These are phyloP conservation scores for Penicillium macrosclerotiorum DNA, from an alignment of 495 filamentous ascomycete genomes.

Conservation along the genomic window DNA sequence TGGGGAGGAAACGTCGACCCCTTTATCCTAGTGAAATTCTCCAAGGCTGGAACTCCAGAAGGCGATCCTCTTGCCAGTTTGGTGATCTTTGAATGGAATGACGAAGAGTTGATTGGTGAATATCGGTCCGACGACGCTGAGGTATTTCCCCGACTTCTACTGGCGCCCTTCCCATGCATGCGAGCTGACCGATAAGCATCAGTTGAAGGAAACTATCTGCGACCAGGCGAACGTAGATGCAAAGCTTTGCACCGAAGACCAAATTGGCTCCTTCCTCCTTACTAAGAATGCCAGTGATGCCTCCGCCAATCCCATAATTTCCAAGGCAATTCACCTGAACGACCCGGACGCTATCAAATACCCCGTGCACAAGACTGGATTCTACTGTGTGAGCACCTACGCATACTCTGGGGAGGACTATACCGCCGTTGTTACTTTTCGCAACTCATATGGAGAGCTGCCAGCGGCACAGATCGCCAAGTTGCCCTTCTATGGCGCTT, in stretches of 20 bases:
- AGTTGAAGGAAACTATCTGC: constrained; percentile 74
- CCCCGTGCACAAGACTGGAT: constrained; percentile 80
- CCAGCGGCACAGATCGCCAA: constrained; percentile 94
- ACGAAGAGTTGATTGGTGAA: constrained; percentile 73
- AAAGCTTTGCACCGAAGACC: constrained; percentile 65
- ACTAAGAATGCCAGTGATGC: constrained; percentile 65
- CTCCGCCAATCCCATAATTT: constrained; percentile 69
- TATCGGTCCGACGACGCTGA: constrained; percentile 32
- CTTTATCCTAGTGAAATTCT: constrained; percentile 81
- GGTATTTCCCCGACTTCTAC: constrained; percentile 23
- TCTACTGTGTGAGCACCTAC: constrained; percentile 88
- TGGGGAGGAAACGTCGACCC: constrained; percentile 91
- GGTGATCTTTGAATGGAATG: constrained; percentile 91
- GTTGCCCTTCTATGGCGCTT: constrained; percentile 92
- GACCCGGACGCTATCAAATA: constrained; percentile 73
- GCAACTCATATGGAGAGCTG: constrained; percentile 94
- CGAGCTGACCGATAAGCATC: constrained; percentile 15
- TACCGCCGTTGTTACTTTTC: constrained; percentile 80
- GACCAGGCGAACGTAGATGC: constrained; percentile 62
- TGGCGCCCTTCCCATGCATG: not conserved
- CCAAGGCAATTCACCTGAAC: constrained; percentile 79
- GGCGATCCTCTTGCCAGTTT: constrained; percentile 77
- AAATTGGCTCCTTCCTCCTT: constrained; percentile 86
- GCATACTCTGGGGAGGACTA: constrained; percentile 62
- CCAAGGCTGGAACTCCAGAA: constrained; percentile 54